Conservation (phyloP, 2,329 filamentous ascomycete species). For the Talaromyces funiculosus region DNA sequence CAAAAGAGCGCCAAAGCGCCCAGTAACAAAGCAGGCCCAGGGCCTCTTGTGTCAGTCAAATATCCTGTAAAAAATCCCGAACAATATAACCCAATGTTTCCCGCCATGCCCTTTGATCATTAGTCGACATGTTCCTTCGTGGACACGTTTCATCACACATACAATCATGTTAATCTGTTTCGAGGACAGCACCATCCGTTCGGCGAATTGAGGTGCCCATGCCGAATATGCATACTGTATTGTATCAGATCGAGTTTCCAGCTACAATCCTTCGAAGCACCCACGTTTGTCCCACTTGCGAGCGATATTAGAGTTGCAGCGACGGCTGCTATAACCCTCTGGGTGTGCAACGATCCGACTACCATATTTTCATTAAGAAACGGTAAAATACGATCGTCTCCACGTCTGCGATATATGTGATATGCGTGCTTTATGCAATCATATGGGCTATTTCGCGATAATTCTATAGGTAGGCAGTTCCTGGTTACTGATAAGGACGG, state of each 20-base stretch:
- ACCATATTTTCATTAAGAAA: conserved; percentile 20
- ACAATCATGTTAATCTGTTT: conserved; percentile 90
- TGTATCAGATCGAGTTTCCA: background rate
- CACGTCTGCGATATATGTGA: background rate
- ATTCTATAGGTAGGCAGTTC: background rate
- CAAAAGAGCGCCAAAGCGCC: conserved; percentile 66
- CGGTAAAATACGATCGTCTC: background rate
- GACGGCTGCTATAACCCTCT: conserved; percentile 73
- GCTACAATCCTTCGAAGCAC: background rate
- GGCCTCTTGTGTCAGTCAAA: conserved; percentile 76
- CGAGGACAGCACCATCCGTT: conserved; percentile 78
- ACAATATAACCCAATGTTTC: conserved; percentile 80
- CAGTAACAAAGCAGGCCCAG: conserved; percentile 68
- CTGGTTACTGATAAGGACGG: conserved; percentile 2
- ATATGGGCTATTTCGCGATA: background rate
- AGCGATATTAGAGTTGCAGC: conserved; percentile 80
- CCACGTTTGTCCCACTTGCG: conserved; percentile 87
- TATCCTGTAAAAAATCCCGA: conserved; percentile 84
- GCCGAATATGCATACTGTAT: conserved; percentile 91
- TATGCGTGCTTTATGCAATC: background rate
- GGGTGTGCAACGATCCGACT: conserved; percentile 31
- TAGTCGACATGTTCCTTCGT: background rate
- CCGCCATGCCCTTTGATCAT: conserved; percentile 45
- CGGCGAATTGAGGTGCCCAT: conserved; percentile 93
- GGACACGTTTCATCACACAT: conserved; percentile 26